Percentiles rank a stretch among this genome's conserved stretches.
phyloP scores from a whole-genome alignment of 306 rosid genomes.

The Alnus rubra region DNA sequence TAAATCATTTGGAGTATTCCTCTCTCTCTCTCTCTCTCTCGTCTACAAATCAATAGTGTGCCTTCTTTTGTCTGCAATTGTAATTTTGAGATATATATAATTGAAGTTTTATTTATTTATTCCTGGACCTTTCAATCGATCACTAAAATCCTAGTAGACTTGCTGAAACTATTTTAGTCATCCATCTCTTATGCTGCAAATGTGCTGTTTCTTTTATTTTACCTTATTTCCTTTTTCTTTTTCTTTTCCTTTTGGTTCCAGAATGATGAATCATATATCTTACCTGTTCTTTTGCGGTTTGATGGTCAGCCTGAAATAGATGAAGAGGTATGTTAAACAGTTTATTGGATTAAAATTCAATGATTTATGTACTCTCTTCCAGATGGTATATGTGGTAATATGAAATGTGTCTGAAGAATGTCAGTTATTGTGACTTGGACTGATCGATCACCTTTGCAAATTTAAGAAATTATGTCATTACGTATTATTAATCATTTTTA shows the following conservation, averaged over 20 bases:
- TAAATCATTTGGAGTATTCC: no score
- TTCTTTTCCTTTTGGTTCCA: slow-evolving; percentile 43
- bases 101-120: not conserved
- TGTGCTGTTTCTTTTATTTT: slow-evolving; percentile 15
- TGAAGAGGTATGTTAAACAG: slow-evolving; percentile 72
- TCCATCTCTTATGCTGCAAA: not conserved
- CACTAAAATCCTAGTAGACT: not conserved
- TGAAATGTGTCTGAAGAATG: slow-evolving; percentile 13
- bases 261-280: slow-evolving; percentile 90
- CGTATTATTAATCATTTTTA: slow-evolving; percentile 14
- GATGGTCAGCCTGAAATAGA: slow-evolving; percentile 96
- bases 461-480: slow-evolving; percentile 22
- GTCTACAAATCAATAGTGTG: not conserved
- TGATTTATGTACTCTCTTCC: slow-evolving; percentile 14
- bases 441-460: slow-evolving; percentile 18
- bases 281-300: slow-evolving; percentile 90
- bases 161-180: not conserved
- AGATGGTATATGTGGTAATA: not conserved
- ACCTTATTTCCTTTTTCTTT: slow-evolving; percentile 21
- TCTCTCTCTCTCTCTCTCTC: no score
- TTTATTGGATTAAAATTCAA: slow-evolving; percentile 16
- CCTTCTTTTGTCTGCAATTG: not conserved
- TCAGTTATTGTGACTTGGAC: slow-evolving; percentile 17
- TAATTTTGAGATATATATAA: not conserved
- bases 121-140: not conserved